Percentiles rank a stretch among this genome's conserved stretches.
These are phyloP conservation scores for Paraphysoderma sedebokerense DNA, from an alignment of 371 early-diverging fungal species.

Conservation along the genomic window DNA sequence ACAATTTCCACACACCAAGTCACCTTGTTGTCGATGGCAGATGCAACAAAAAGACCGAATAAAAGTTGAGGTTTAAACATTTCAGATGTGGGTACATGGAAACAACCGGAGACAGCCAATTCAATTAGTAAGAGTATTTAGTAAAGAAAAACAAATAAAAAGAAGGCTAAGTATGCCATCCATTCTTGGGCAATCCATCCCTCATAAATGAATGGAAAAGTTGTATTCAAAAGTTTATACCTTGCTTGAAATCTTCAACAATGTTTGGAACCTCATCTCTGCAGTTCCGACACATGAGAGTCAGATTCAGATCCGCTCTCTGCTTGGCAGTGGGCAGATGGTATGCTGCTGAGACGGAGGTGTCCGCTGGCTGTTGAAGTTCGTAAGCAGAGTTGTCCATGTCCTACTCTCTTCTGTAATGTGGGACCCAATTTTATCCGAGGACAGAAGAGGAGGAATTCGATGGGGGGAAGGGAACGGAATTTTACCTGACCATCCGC, in stretches of 20 bases:
- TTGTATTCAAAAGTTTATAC: too few species aligned
- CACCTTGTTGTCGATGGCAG: constrained; percentile 20
- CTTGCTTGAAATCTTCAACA: constrained; percentile 75
- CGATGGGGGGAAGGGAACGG: too few species aligned
- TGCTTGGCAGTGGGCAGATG: neutral
- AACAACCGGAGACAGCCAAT: neutral
- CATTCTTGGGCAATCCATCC: constrained; percentile 1
- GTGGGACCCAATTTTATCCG: too few species aligned
- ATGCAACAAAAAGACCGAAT: neutral
- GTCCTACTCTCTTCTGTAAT: too few species aligned
- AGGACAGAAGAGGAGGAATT: too few species aligned
- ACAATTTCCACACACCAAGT: constrained; percentile 95
- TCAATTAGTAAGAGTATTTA: constrained; percentile 17
- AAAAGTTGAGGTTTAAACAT: neutral
- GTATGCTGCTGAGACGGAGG: neutral
- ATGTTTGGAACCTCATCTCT: constrained; percentile 75
- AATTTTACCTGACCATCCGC: too few species aligned
- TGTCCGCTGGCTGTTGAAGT: too few species aligned
- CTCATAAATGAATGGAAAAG: too few species aligned
- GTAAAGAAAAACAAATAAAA: constrained; percentile 43
- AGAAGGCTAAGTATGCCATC: too few species aligned
- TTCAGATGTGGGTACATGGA: neutral
- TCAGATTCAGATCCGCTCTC: constrained; percentile 30
- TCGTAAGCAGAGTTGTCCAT: too few species aligned
- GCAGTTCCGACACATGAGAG: constrained; percentile 65